Percentiles rank a stretch among this genome's conserved stretches.
phyloP scores from a whole-genome alignment of 116 monocot species.

The Trichopus zeylanicus region DNA sequence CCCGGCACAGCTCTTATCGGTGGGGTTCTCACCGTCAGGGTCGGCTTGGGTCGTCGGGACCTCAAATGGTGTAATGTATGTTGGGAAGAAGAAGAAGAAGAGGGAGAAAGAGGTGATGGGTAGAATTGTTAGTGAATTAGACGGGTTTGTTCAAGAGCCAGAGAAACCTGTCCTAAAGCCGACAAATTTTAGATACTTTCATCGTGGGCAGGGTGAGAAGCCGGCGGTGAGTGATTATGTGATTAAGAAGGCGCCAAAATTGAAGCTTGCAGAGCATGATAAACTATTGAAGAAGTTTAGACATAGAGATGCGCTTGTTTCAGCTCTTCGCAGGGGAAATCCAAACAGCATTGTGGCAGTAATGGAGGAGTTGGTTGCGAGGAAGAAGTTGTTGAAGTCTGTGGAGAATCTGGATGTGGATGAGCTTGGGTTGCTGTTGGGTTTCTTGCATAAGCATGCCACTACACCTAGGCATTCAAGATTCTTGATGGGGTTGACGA shows the following conservation, averaged over 20 bases:
- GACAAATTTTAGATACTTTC: slow-evolving; percentile 51
- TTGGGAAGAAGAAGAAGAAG: slow-evolving; percentile 64
- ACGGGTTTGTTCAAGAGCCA: slow-evolving; percentile 10
- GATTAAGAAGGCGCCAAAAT: slow-evolving; percentile 34
- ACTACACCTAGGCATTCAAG: slow-evolving; percentile 65
- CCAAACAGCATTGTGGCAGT: slow-evolving; percentile 55
- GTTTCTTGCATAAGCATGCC: slow-evolving; percentile 52
- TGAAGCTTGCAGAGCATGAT: slow-evolving; percentile 67
- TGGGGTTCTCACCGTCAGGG: slow-evolving; percentile 71
- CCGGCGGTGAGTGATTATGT: slow-evolving; percentile 41
- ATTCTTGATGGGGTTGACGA: slow-evolving; percentile 66
- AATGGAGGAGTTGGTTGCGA: slow-evolving; percentile 75
- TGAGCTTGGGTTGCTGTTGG: slow-evolving; percentile 55
- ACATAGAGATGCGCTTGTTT: slow-evolving; percentile 72
- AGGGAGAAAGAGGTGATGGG: slow-evolving; percentile 16
- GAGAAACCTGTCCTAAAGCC: slow-evolving; percentile 25
- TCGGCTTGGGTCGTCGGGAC: slow-evolving; percentile 54
- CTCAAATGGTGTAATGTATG: slow-evolving; percentile 61
- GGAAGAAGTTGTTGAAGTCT: slow-evolving; percentile 68
- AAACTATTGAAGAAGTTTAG: slow-evolving; percentile 71
- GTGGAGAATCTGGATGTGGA: slow-evolving; percentile 55
- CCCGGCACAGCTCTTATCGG: slow-evolving; percentile 65
- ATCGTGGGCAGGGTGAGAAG: slow-evolving; percentile 61
- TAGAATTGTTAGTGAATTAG: slow-evolving; percentile 10
- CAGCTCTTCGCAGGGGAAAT: slow-evolving; percentile 37